These are phyloP conservation scores for Verticillium albo-atrum DNA, from an alignment of 2,329 filamentous ascomycete genomes.

Conservation along the genomic window DNA sequence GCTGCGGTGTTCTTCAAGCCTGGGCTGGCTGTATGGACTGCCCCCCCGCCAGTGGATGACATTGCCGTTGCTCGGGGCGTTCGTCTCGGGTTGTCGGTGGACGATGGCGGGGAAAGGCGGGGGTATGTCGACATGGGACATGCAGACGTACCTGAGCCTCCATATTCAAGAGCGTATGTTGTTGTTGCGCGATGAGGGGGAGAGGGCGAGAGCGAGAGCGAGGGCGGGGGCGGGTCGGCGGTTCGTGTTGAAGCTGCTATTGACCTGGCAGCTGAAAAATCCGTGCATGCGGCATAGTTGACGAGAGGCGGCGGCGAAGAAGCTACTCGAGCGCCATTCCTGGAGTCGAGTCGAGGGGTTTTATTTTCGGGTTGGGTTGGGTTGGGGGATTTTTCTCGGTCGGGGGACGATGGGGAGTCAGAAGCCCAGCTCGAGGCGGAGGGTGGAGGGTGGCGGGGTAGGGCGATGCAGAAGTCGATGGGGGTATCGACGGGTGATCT, in stretches of 20 bases:
- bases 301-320: constrained; percentile 23
- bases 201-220: constrained; percentile 3
- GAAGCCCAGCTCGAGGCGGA: not conserved
- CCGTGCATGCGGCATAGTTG: constrained; percentile 38
- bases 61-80: not conserved
- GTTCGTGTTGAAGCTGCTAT: constrained; percentile 31
- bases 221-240: constrained; percentile 5
- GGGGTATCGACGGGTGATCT: not conserved
- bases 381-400: not conserved
- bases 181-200: constrained; percentile 9
- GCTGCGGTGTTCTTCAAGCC: no score
- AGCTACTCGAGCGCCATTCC: constrained; percentile 38
- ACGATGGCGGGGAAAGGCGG: constrained; percentile 19
- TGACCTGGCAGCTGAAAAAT: constrained; percentile 33
- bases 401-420: not conserved
- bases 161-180: constrained; percentile 28
- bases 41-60: not conserved
- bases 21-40: no score
- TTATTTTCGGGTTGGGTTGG: not conserved
- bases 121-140: constrained; percentile 9
- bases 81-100: constrained; percentile 9
- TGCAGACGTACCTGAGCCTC: constrained; percentile 41
- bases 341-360: constrained; percentile 11
- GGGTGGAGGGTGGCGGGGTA: not conserved
- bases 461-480: not conserved